Conservation (phyloP, 139 green algal species). For the Chlamydomonas sp. region DNA sequence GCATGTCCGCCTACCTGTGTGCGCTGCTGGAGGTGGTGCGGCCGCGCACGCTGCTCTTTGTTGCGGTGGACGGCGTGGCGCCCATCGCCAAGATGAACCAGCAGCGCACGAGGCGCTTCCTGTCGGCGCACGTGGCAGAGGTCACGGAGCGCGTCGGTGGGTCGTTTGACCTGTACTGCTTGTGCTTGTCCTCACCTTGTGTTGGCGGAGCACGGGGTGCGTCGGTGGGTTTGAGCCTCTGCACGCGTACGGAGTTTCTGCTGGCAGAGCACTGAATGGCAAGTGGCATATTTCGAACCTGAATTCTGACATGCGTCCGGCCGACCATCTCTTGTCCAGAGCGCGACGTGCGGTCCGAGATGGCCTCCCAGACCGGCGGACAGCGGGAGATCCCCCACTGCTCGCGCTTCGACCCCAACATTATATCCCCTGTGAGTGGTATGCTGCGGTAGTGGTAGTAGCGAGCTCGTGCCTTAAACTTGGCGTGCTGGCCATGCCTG, state of each 20-base stretch:
- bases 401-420: constrained; percentile 81
- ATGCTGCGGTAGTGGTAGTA: no score
- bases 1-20: constrained; percentile 86
- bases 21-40: constrained; percentile 75
- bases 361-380: constrained; percentile 58
- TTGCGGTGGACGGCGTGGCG: constrained; percentile 82
- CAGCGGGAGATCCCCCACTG: constrained; percentile 44
- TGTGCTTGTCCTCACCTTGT: no score
- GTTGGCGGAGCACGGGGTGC: no score
- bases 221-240: no score
- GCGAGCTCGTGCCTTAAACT: no score
- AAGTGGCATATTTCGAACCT: no score
- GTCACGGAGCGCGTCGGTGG: constrained; percentile 71
- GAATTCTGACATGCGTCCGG: no score
- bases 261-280: no score
- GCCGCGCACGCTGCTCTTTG: constrained; percentile 59
- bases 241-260: no score
- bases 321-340: constrained; percentile 27
- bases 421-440: constrained; percentile 78
- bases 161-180: not conserved
- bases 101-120: constrained; percentile 88
- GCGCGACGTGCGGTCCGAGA: constrained; percentile 67
- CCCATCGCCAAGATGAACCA: constrained; percentile 94
- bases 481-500: no score
- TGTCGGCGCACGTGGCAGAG: constrained; percentile 77